These are phyloP conservation scores for Hericium erinaceus DNA, from an alignment of 768 basidiomycete genomes.

Conservation along the genomic window DNA sequence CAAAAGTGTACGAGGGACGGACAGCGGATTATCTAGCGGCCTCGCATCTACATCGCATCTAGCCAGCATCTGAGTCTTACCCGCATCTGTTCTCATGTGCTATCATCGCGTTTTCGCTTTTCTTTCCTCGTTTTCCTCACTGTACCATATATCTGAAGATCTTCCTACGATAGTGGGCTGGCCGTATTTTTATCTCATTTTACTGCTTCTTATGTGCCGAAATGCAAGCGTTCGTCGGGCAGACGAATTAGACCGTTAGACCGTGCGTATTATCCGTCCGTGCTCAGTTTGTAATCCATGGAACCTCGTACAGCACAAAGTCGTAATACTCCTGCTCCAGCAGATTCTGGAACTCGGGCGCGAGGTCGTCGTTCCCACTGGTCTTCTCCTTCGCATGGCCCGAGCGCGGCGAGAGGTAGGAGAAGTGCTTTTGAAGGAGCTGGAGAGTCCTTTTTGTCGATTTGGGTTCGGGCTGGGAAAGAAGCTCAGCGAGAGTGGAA, in stretches of 20 bases:
- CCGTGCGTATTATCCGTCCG: neutral
- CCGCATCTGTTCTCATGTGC: constrained; percentile 12
- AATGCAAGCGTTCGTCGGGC: neutral
- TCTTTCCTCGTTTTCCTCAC: constrained; percentile 3
- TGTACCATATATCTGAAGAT: constrained; percentile 34
- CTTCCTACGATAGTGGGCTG: constrained; percentile 45
- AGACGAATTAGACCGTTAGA: too few species aligned
- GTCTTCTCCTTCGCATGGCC: constrained; percentile 35
- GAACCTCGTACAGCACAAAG: constrained; percentile 90
- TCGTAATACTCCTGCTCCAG: constrained; percentile 96
- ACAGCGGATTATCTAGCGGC: constrained; percentile 6
- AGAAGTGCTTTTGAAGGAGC: constrained; percentile 65
- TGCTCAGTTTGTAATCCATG: constrained; percentile 67
- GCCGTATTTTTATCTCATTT: constrained; percentile 46
- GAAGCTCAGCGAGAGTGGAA: neutral
- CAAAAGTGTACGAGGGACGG: constrained; percentile 15
- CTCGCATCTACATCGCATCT: constrained; percentile 6
- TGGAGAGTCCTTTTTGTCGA: constrained; percentile 69
- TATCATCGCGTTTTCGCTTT: constrained; percentile 4
- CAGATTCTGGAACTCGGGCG: constrained; percentile 85
- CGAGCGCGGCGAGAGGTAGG: constrained; percentile 70
- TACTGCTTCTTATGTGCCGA: constrained; percentile 11
- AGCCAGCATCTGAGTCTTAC: constrained; percentile 9
- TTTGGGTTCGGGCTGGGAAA: constrained; percentile 74
- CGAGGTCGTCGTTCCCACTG: constrained; percentile 52